These are phyloP conservation scores for Cystoderma amianthinum DNA, from an alignment of 768 basidiomycete species.

Conservation along the genomic window DNA sequence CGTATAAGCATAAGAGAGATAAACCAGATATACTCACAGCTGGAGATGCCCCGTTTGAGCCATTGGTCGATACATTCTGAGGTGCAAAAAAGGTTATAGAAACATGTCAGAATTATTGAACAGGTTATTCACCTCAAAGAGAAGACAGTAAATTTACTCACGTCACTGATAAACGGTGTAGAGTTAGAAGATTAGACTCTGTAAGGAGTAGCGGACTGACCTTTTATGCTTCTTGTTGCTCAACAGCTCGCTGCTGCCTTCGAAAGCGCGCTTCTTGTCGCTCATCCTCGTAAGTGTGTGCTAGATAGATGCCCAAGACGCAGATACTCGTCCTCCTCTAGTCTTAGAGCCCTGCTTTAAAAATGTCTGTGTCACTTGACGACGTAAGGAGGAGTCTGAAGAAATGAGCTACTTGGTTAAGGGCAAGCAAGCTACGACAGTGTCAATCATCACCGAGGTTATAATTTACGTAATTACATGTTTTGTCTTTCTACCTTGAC, in stretches of 20 bases:
- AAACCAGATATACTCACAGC: slow-evolving; percentile 28
- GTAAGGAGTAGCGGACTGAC: slow-evolving; percentile 4
- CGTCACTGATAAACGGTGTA: slow-evolving; percentile 44
- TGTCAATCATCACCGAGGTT: background rate
- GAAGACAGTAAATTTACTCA: slow-evolving; percentile 41
- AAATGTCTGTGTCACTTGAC: too few species aligned
- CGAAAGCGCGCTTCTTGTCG: slow-evolving; percentile 56
- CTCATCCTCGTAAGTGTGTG: slow-evolving; percentile 39
- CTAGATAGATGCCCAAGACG: too few species aligned
- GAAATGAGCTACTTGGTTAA: too few species aligned
- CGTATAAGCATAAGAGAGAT: slow-evolving; percentile 1
- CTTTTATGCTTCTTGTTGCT: slow-evolving; percentile 38
- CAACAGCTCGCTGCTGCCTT: slow-evolving; percentile 39
- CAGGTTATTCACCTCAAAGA: slow-evolving; percentile 68
- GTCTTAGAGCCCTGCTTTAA: too few species aligned
- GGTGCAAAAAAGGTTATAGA: slow-evolving; percentile 59
- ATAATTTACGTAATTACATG: background rate
- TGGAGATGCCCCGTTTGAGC: slow-evolving; percentile 20
- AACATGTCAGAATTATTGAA: slow-evolving; percentile 50
- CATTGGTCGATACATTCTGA: slow-evolving; percentile 47
- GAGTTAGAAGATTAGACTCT: slow-evolving; percentile 3
- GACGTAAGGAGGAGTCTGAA: too few species aligned
- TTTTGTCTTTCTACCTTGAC: background rate
- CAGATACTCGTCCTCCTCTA: too few species aligned
- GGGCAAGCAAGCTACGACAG: too few species aligned